Evolutionary conservation across 164 flowering plant genomes (phyloP).

Genomic region (Tetracentron sinense): DNA sequence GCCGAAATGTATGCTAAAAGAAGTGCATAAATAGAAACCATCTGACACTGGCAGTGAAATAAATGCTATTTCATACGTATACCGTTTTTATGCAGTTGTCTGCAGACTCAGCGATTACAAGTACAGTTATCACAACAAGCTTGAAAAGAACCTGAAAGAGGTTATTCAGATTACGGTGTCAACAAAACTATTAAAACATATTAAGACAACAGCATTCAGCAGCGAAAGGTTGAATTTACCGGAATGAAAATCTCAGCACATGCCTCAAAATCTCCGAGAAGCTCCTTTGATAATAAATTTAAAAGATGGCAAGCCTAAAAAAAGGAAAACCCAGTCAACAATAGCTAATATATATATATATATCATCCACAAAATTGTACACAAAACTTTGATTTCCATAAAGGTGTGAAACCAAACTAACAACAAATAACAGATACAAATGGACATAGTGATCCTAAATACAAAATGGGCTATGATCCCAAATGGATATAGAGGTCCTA

Average conservation of each 20-base stretch:
- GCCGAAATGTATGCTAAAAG: slow-evolving; percentile 4
- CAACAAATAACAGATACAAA: too few relatives aligned
- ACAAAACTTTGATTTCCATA: too few relatives aligned
- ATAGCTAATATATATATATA: background rate
- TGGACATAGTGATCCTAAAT: too few relatives aligned
- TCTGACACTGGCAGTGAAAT: background rate
- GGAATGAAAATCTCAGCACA: slow-evolving; percentile 97
- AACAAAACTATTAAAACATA: background rate
- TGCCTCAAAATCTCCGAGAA: slow-evolving; percentile 94
- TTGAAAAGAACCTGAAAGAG: slow-evolving; percentile 85
- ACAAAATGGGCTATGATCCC: too few relatives aligned
- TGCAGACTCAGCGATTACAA: slow-evolving; percentile 97
- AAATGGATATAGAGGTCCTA: too few relatives aligned
- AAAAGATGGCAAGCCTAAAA: slow-evolving; percentile 92
- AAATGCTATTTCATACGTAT: slow-evolving; percentile 9
- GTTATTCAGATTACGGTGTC: background rate
- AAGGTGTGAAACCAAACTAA: too few relatives aligned
- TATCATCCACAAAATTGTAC: too few relatives aligned
- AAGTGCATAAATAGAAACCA: background rate
- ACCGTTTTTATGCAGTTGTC: slow-evolving; percentile 99
- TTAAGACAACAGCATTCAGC: background rate
- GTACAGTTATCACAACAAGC: slow-evolving; percentile 98
- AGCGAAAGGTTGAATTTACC: slow-evolving; percentile 39
- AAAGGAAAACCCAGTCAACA: slow-evolving; percentile 5
- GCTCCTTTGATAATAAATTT: slow-evolving; percentile 87